Evolutionary conservation across 139 green algal species (phyloP), one percentile per base, ranked within the genome.

Genomic region (Chlorella sp.): DNA sequence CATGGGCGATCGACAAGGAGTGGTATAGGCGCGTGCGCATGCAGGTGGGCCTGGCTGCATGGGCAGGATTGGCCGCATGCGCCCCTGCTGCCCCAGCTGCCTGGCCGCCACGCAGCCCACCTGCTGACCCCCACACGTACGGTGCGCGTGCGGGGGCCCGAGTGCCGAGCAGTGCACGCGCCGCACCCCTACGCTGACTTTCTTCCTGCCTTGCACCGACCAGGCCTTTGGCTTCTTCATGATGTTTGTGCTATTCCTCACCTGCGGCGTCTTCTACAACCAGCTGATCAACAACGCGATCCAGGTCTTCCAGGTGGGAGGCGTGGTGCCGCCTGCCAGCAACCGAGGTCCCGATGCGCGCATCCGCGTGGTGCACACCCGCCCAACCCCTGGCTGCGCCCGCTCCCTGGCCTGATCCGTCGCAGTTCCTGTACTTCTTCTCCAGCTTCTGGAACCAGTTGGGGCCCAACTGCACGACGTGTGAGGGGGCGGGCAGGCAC

Each of bases 401-500:
- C 45, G 12, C 45, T 14, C 45, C 45, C 45, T 14, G 14, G 12
- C 11, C 45, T 23, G 12, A 53, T 14, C 11, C 45, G 3, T 88
- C 89, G 73, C 86, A 94, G 76, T 86, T 89, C 38, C 74, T 95
- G 1, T 95, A 95, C 81, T 95, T 92, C 82, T 86, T 94, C 45
- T 87, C 72, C 21, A 87, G 71, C 27, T 95, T 94, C 85, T 95
- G 85, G 81, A 89, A 89, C 77, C 91, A 94, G 79, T 91, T 92
- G 67, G 85, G 84, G 2, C 85, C 85, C 58, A 90, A 90, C 55
- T 77, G 77, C 60, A 87, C 83, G 40, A 86, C 76, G 12, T 90
- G 60, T n/a, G n/a, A n/a, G n/a, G n/a, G n/a, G n/a, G n/a, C n/a
- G n/a, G n/a, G n/a, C n/a, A n/a, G n/a, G n/a, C n/a, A n/a, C n/a